Base-by-base conservation (phyloP, 371 early-diverging fungal species). In the Mortierella sp. region DNA sequence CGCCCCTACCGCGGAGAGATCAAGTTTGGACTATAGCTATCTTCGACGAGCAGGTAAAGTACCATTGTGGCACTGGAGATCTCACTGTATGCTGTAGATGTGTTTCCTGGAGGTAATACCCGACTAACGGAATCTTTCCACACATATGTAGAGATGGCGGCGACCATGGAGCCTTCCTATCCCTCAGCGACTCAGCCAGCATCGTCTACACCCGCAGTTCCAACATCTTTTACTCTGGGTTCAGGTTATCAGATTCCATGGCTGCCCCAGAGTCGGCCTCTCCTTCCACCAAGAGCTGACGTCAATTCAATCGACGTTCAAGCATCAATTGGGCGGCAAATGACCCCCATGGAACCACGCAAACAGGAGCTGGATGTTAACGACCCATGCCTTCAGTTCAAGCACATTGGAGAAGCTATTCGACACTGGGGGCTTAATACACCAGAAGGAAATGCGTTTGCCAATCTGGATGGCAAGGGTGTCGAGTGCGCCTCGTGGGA, bases 221-320 rank as follows among this genome's bases (percentile, higher is more conserved):
- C 68, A 0, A 31, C 71, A 2, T 49, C 58, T 5, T 59, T 67
- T 18, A 58, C 31, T 54, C 41, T 72, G n/a, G 63, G 72, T n/a
- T 62, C 72, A 9, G 67, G 63, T 41, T 72, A 72, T 41, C 72
- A 72, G n/a, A 64, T 74, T 19, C 56, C 74, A 48, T 74, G 74
- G 74, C 50, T 74, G 5, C 74, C 74, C 3, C 69, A 74, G n/a
- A 74, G 74, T 28, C 56, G 50, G 19, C 74, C 74, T 6, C 14
- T 64, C 27, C 57, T 74, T 27, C 74, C 74, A 1, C 69, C 69
- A 3, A 74, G 47, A 50, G 61, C 61, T 2, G 74, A 74, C 38
- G 31, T 74, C 46, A 74, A 74, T 54, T 68, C 69, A 23, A 74
- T 74, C 50, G 74, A 74, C 27, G 74, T 74, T 9, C 74, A 68